Percentiles rank a stretch among this genome's conserved stretches.
These are phyloP conservation scores for Wickerhamomyces pijperi DNA, from an alignment of 805 yeast genomes.

Conservation along the genomic window DNA sequence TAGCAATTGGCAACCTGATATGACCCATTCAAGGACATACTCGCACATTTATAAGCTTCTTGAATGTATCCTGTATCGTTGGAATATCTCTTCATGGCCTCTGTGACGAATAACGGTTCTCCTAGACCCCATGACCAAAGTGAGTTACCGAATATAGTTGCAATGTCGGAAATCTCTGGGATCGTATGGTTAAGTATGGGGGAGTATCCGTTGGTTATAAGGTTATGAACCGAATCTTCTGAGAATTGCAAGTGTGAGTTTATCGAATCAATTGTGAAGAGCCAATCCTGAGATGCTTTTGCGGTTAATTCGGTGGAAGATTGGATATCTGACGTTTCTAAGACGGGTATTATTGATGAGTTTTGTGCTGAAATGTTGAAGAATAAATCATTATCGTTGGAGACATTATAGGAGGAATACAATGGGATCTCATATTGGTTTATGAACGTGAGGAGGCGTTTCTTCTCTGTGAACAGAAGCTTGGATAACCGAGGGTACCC, in stretches of 20 bases:
- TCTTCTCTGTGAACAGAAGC: constrained; percentile 23
- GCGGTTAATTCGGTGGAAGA: no score
- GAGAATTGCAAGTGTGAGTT: constrained; percentile 31
- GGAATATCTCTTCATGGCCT: constrained; percentile 9
- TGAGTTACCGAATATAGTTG: constrained; percentile 22
- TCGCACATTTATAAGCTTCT: constrained; percentile 36
- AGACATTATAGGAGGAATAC: constrained; percentile 22
- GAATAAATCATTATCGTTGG: constrained; percentile 10
- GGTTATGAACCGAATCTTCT: constrained; percentile 23
- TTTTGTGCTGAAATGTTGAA: constrained; percentile 16
- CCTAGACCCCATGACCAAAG: constrained; percentile 69
- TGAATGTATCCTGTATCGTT: constrained; percentile 10
- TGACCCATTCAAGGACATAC: constrained; percentile 25
- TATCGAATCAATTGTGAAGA: constrained; percentile 26
- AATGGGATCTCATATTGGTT: constrained; percentile 17
- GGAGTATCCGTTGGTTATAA: constrained; percentile 47
- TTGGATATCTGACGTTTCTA: no score
- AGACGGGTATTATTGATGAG: background rate
- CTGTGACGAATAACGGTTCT: constrained; percentile 32
- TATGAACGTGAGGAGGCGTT: constrained; percentile 27
- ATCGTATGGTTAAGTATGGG: constrained; percentile 44
- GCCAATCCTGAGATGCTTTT: constrained; percentile 22
- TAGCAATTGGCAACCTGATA: constrained; percentile 68
- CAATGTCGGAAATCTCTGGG: constrained; percentile 17
- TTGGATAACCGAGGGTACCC: constrained; percentile 25